Conservation (phyloP, 2,329 filamentous ascomycete species). For the Exophiala viscosa region DNA sequence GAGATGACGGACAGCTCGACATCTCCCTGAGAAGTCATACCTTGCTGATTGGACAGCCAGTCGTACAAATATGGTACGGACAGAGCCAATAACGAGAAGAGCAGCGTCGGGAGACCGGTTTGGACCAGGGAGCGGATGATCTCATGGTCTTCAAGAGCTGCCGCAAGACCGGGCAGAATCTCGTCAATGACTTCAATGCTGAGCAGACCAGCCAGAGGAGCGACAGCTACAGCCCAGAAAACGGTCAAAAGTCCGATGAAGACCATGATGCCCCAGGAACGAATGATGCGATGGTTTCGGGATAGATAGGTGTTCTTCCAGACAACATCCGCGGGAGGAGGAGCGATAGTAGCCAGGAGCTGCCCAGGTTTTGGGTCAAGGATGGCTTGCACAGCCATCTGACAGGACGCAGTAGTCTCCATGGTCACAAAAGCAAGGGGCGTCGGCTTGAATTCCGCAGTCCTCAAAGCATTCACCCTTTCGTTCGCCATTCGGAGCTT, state of each 20-base stretch:
- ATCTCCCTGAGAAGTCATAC: slow-evolving; percentile 91
- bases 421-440: slow-evolving; percentile 94
- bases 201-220: slow-evolving; percentile 72
- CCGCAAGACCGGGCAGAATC: slow-evolving; percentile 66
- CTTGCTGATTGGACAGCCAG: slow-evolving; percentile 84
- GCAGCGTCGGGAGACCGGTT: slow-evolving; percentile 79
- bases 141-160: slow-evolving; percentile 63
- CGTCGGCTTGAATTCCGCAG: slow-evolving; percentile 71
- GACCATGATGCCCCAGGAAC: slow-evolving; percentile 78
- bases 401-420: slow-evolving; percentile 85
- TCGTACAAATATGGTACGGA: slow-evolving; percentile 92
- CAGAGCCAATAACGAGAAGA: slow-evolving; percentile 82
- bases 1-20: slow-evolving; percentile 92
- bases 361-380: slow-evolving; percentile 85
- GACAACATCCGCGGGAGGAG: slow-evolving; percentile 85
- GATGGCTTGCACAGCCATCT: slow-evolving; percentile 94
- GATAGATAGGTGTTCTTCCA: slow-evolving; percentile 91
- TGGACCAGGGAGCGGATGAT: slow-evolving; percentile 74
- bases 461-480: slow-evolving; percentile 65
- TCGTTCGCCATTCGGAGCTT: slow-evolving; percentile 75
- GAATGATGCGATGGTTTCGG: slow-evolving; percentile 66
- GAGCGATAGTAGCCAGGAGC: slow-evolving; percentile 78
- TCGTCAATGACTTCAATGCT: slow-evolving; percentile 76
- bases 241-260: slow-evolving; percentile 80
- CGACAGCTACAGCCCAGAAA: slow-evolving; percentile 81